Evolutionary conservation across 2,329 filamentous ascomycete genomes (phyloP).

Genomic region (Fusarium virguliforme): DNA sequence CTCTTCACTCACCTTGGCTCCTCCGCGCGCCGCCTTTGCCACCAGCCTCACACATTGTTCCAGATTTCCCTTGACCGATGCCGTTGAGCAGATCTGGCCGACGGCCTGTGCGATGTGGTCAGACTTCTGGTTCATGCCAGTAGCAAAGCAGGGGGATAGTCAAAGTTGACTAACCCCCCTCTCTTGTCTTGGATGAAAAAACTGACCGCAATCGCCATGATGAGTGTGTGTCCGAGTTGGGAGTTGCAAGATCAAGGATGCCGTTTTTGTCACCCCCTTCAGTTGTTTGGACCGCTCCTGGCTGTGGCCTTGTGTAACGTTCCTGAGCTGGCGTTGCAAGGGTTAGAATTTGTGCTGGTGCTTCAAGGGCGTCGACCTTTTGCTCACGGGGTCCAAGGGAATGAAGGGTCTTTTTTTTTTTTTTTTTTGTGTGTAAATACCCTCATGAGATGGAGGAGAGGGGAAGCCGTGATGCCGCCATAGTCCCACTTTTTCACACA

Average conservation of each 20-base stretch:
- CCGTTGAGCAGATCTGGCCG: slow-evolving; percentile 90
- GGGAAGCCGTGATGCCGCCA: slow-evolving; percentile 43
- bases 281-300: neutral
- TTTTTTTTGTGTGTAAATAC: neutral
- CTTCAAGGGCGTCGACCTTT: neutral
- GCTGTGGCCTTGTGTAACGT: neutral
- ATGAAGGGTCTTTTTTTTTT: neutral
- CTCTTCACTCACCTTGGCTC: slow-evolving; percentile 77
- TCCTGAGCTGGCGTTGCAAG: neutral
- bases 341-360: neutral
- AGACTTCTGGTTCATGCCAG: slow-evolving; percentile 30
- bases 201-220: slow-evolving; percentile 51
- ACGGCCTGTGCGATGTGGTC: slow-evolving; percentile 74
- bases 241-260: neutral
- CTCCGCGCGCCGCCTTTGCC: slow-evolving; percentile 79
- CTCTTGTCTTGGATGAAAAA: slow-evolving; percentile 12
- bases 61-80: slow-evolving; percentile 84
- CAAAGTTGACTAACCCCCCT: neutral
- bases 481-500: slow-evolving; percentile 48
- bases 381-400: neutral
- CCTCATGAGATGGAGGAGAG: slow-evolving; percentile 21
- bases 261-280: neutral
- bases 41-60: slow-evolving; percentile 82
- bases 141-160: slow-evolving; percentile 31
- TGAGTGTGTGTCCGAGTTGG: slow-evolving; percentile 8